phyloP scores from a whole-genome alignment of 2,329 filamentous ascomycete genomes.

The Aspergillus floridensis region DNA sequence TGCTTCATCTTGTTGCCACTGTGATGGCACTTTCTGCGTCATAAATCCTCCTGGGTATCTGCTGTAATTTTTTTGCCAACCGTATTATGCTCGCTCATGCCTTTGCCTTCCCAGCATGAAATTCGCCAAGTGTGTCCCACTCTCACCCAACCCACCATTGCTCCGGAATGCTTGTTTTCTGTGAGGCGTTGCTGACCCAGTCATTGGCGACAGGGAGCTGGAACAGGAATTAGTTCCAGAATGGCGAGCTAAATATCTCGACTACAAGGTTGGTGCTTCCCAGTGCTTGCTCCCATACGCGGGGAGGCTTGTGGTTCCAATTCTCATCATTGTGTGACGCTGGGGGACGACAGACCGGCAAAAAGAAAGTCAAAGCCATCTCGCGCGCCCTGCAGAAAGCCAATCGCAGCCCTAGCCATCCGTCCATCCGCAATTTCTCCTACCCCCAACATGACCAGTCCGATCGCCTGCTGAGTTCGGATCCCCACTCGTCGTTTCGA shows the following conservation, averaged over 20 bases:
- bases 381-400: constrained; percentile 64
- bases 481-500: constrained; percentile 19
- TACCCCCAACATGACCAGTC: constrained; percentile 16
- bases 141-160: constrained; percentile 2
- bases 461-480: constrained; percentile 12
- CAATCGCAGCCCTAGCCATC: constrained; percentile 50
- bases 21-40: neutral
- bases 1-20: neutral
- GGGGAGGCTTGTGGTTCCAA: neutral
- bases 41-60: constrained; percentile 10
- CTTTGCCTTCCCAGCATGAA: constrained; percentile 49
- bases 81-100: constrained; percentile 19
- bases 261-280: constrained; percentile 70
- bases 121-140: constrained; percentile 56
- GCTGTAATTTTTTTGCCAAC: constrained; percentile 7
- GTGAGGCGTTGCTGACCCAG: constrained; percentile 21
- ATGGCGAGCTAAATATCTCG: constrained; percentile 90
- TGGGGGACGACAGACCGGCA: constrained; percentile 57
- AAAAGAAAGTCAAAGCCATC: constrained; percentile 89
- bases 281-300: neutral
- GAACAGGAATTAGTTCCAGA: constrained; percentile 88
- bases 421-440: constrained; percentile 38
- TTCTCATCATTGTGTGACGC: constrained; percentile 12
- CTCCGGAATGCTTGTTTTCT: constrained; percentile 4
- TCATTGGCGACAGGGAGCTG: constrained; percentile 58